Base-by-base conservation (phyloP, 768 basidiomycete species). In the Mycena polygramma region DNA sequence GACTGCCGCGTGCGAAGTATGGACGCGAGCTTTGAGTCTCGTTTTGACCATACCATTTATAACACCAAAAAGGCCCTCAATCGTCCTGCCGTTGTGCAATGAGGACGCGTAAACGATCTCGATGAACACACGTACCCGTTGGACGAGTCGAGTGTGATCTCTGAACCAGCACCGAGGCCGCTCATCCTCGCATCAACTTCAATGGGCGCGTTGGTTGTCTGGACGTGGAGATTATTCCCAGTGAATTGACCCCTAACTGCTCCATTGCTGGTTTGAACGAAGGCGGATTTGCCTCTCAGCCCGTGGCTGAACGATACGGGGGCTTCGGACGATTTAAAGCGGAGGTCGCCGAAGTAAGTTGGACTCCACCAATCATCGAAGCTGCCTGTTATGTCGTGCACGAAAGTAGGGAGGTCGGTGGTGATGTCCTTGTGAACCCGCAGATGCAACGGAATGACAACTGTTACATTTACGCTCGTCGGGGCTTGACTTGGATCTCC, bases 331-430 rank as follows among this genome's bases (percentile, higher is more conserved):
- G 54, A 65, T 41, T 55, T 65, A 35, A 65, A 65, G 4, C 63
- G 63, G 17, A 65, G 39, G 54, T 41, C 63, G n/a, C 45, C 11
- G n/a, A 65, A 65, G 3, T 15, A 22, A n/a, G 63, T 65, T 0
- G 54, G 63, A 37, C 63, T 65, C 63, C 63, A 65, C 63, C 63
- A 65, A 49, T 65, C 63, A 5, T 30, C 63, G 54, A 65, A 65
- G 48, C 8, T 24, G 43, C 45, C 35, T 0, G 45, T 35, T 13
- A 65, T 65, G 30, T 55, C 30, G 54, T 65, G 63, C 54, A 54
- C 30, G 36, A 65, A 65, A 30, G 36, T 22, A 7, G 63, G 9
- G 17, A 63, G 63, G 61, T 63, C 61, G 35, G 49, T 63, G 41
- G 24, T 45, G 20, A 65, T 48, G 36, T 65, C 63, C 14, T 57